Percentiles rank a stretch among this genome's conserved stretches.
Evolutionary conservation across 2,329 filamentous ascomycete genomes (phyloP).

Genomic region (Ascocoryne sarcoides): DNA sequence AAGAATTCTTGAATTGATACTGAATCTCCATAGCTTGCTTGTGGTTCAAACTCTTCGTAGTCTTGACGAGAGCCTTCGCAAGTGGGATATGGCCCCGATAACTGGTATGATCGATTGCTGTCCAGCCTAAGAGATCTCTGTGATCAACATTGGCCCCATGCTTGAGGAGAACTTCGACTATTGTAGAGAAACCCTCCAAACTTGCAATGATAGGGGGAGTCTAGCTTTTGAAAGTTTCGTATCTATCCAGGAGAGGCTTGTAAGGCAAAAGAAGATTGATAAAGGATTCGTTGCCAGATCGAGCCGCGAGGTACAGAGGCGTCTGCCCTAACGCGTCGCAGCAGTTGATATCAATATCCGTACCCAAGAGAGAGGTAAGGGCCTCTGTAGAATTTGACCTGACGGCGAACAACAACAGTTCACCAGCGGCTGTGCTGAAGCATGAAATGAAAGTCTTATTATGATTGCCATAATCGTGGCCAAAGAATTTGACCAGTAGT

Average conservation of each 20-base stretch:
- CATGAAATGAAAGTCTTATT: too few relatives aligned
- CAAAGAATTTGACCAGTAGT: not conserved
- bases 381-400: conserved; percentile 2
- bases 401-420: not conserved
- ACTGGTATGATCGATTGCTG: conserved; percentile 4
- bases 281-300: conserved; percentile 2
- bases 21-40: too few relatives aligned
- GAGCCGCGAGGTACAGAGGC: conserved; percentile 4
- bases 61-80: conserved; percentile 1
- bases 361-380: not conserved
- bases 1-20: not conserved
- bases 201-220: conserved; percentile 6
- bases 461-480: not conserved
- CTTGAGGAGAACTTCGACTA: conserved; percentile 1
- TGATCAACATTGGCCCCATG: conserved; percentile 1
- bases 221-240: conserved; percentile 2
- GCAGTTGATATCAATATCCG: conserved; percentile 1
- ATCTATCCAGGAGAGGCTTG: not conserved
- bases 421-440: not conserved
- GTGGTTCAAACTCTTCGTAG: too few relatives aligned
- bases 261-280: not conserved
- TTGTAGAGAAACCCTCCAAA: not conserved
- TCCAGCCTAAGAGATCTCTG: conserved; percentile 4
- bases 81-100: conserved; percentile 1
- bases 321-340: conserved; percentile 1